These are phyloP conservation scores for Excoecaria cochinchinensis DNA, from an alignment of 345 rosid genomes.

Conservation along the genomic window DNA sequence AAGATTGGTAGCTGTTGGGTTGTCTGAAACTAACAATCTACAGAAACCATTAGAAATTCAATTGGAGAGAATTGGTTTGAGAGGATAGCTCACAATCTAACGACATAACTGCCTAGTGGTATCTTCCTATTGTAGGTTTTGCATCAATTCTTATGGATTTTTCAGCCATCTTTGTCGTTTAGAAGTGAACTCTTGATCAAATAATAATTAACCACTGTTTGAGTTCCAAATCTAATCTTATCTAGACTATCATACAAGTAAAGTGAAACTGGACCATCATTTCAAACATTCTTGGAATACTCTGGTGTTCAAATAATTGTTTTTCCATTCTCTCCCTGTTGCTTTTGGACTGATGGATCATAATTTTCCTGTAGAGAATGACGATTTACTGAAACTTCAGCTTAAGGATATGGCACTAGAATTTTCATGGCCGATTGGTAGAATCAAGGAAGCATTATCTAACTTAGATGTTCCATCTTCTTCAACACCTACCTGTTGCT, in stretches of 20 bases:
- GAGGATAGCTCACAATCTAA: neutral
- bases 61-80: neutral
- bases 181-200: too few species aligned
- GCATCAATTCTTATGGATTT: neutral
- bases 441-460: conserved; percentile 54
- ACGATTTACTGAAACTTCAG: conserved; percentile 53
- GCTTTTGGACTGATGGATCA: neutral
- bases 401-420: conserved; percentile 63
- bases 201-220: too few species aligned
- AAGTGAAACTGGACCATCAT: neutral
- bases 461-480: conserved; percentile 42
- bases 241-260: neutral
- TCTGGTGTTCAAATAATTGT: neutral
- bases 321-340: neutral
- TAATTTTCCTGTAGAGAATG: conserved; percentile 43
- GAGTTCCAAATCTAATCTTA: neutral
- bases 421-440: conserved; percentile 74
- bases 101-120: neutral
- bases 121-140: neutral
- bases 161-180: neutral
- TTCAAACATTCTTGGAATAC: neutral
- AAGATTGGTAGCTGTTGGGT: neutral
- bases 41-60: neutral
- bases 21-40: neutral
- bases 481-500: conserved; percentile 58